Evolutionary conservation across 495 filamentous ascomycete genomes (phyloP), one percentile per base, ranked within the genome.

Genomic region (Talaromyces trachyspermus): DNA sequence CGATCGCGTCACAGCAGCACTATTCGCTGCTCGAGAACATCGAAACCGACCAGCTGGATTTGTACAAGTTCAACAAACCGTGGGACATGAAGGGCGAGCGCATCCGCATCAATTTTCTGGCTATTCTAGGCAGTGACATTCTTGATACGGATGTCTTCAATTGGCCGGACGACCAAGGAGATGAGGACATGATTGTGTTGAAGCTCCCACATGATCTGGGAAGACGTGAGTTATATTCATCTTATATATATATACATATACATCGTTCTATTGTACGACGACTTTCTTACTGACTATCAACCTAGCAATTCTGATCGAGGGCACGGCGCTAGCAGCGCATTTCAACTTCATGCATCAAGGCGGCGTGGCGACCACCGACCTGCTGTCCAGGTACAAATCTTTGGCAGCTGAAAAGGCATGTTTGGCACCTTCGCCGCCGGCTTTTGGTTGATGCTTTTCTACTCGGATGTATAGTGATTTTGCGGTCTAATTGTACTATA

Each of bases 11-110:
- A 4, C 57, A 60, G 29, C 44, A 55, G 19, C 53, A 59, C 26
- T 58, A 58, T 35, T 58, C 56, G 3, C 37, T 60, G 18, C 49
- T 60, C 9, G 27, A 55, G n/a, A 55, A 60, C 18, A 44, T 60
- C 22, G 57, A 60, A 37, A 30, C 22, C 4, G 32, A 27, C 17
- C 15, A 42, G 11, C 39, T 58, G 2, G n/a, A 45, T 20, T 17
- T 23, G 3, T 58, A 58, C 33, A 35, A 48, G 24, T 46, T 54
- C 39, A 36, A 36, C 10, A 27, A 22, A 7, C 24, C 52, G 8
- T 59, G 53, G 56, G 43, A 55, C 36, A 50, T 59, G 52, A 46
- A 47, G 22, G 46, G 43, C 9, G 41, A 50, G 19, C 45, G 54
- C 7, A 51, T 48, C 32, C 51, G 54, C 25, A 51, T 60, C n/a